phyloP scores from a whole-genome alignment of 805 yeast species.

The Saturnispora saitoi region DNA sequence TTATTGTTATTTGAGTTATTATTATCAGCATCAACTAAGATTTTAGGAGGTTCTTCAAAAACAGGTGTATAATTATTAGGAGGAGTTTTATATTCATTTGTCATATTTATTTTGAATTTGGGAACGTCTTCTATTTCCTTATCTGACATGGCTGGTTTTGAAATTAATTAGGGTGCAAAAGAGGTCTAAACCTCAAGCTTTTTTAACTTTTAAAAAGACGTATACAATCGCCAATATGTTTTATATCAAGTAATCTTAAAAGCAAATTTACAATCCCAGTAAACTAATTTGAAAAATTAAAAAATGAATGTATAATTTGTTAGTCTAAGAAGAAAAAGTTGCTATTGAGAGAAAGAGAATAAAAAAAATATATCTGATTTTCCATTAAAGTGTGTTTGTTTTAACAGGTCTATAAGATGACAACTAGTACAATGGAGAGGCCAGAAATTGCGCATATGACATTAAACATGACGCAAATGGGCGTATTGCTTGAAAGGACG shows the following conservation, averaged over 20 bases:
- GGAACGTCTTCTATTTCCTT: neutral
- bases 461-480: constrained; percentile 58
- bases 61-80: constrained; percentile 2
- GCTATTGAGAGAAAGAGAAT: neutral
- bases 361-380: neutral
- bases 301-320: neutral
- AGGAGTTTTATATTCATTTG: constrained; percentile 8
- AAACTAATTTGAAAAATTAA: no score
- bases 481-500: constrained; percentile 49
- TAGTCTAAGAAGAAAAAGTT: neutral
- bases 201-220: neutral
- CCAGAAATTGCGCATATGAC: constrained; percentile 58
- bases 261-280: neutral
- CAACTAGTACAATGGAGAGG: neutral
- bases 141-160: constrained; percentile 1
- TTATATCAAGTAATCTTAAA: neutral
- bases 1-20: neutral
- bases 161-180: neutral
- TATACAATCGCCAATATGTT: no score
- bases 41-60: neutral
- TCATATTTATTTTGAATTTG: neutral
- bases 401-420: neutral
- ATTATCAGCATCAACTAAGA: neutral
- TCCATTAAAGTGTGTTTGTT: neutral
- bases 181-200: neutral